phyloP scores from a whole-genome alignment of 345 rosid genomes.

The Brassica incana region DNA sequence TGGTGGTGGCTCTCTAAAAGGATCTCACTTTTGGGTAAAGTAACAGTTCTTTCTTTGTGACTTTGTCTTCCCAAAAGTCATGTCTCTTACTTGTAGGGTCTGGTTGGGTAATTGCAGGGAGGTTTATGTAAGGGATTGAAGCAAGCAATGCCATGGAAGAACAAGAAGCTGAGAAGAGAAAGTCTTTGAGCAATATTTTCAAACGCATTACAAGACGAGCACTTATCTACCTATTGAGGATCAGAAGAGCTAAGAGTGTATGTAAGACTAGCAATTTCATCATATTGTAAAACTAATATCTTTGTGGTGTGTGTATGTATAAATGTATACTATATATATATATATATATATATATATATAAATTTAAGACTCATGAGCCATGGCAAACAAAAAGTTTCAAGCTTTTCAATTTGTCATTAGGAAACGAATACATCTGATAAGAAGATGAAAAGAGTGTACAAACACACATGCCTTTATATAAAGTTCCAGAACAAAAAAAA shows the following conservation, averaged over 20 bases:
- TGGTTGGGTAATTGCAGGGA: constrained; percentile 47
- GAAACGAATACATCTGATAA: constrained; percentile 17
- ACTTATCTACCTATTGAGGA: background rate
- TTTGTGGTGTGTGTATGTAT: constrained; percentile 15
- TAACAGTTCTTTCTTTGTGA: constrained; percentile 11
- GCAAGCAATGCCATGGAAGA: constrained; percentile 66
- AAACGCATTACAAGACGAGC: background rate
- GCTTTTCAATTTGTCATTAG: constrained; percentile 13
- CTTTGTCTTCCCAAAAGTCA: background rate
- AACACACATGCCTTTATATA: constrained; percentile 26
- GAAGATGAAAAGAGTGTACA: constrained; percentile 18
- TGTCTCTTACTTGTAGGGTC: background rate
- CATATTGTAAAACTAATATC: constrained; percentile 17
- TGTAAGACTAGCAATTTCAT: constrained; percentile 26
- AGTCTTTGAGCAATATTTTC: constrained; percentile 22
- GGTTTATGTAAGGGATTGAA: constrained; percentile 63
- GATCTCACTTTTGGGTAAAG: constrained; percentile 74
- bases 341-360: too few relatives aligned
- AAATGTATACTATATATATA: background rate
- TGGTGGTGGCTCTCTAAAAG: constrained; percentile 38
- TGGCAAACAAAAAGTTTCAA: constrained; percentile 16
- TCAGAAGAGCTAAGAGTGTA: constrained; percentile 16
- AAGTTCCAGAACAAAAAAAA: constrained; percentile 32
- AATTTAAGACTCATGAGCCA: constrained; percentile 1
- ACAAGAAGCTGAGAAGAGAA: constrained; percentile 50